Evolutionary conservation across 805 yeast genomes (phyloP).

Genomic region (Scheffersomyces amazonensis): DNA sequence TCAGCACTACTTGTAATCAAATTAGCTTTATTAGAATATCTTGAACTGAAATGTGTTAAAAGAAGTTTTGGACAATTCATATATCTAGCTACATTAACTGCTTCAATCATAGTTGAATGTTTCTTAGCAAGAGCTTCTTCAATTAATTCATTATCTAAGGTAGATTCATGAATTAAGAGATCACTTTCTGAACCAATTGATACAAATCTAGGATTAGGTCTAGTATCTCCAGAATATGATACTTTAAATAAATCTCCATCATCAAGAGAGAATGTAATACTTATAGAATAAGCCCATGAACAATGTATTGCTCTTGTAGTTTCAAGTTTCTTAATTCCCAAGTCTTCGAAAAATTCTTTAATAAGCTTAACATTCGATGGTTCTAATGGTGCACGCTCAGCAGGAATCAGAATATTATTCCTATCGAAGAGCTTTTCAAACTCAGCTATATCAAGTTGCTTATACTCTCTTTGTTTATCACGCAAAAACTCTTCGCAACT

Average conservation of each 20-base stretch:
- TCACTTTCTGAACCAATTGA: constrained; percentile 66
- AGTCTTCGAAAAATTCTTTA: constrained; percentile 33
- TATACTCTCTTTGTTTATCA: constrained; percentile 24
- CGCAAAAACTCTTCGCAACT: constrained; percentile 59
- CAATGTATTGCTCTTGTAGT: constrained; percentile 86
- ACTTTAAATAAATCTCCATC: constrained; percentile 50
- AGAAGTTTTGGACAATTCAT: constrained; percentile 75
- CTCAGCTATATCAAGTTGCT: constrained; percentile 22
- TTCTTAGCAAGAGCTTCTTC: constrained; percentile 79
- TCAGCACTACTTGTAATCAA: constrained; percentile 21
- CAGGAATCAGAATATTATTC: constrained; percentile 10
- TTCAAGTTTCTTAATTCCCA: constrained; percentile 42
- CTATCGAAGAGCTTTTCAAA: constrained; percentile 32
- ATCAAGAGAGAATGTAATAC: constrained; percentile 52
- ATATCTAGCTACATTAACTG: constrained; percentile 60
- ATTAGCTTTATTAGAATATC: constrained; percentile 52
- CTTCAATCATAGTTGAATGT: constrained; percentile 89
- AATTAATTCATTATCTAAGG: constrained; percentile 74
- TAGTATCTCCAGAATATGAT: constrained; percentile 92
- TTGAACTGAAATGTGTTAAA: constrained; percentile 89
- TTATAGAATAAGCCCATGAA: constrained; percentile 66
- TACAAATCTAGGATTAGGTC: constrained; percentile 71
- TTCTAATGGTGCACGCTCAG: constrained; percentile 20
- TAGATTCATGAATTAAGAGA: constrained; percentile 87
- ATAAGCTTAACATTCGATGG: constrained; percentile 26